Percentiles rank a stretch among this genome's conserved stretches.
These are phyloP conservation scores for Suillus variegatus DNA, from an alignment of 768 basidiomycete species.

Conservation along the genomic window DNA sequence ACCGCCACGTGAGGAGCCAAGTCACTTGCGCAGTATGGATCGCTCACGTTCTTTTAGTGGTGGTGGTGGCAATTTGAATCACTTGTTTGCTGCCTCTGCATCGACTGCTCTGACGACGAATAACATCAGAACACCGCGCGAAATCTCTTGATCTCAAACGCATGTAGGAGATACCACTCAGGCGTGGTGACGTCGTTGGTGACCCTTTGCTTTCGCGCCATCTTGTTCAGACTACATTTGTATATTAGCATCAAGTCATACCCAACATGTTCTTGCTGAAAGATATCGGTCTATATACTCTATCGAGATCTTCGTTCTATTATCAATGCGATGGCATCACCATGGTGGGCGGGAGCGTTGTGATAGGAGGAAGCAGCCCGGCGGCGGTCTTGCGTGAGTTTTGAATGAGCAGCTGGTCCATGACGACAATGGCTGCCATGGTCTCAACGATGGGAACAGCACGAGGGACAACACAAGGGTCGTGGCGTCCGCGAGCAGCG, in stretches of 20 bases:
- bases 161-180: background rate
- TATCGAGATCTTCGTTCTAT: conserved; percentile 4
- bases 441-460: conserved; percentile 98
- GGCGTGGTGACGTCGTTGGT: background rate
- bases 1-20: conserved; percentile 57
- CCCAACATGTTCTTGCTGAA: conserved; percentile 8
- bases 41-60: conserved; percentile 54
- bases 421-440: conserved; percentile 94
- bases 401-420: conserved; percentile 92
- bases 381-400: conserved; percentile 78
- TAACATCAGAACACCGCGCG: conserved; percentile 11
- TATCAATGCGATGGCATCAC: conserved; percentile 54
- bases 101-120: conserved; percentile 53
- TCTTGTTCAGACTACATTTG: conserved; percentile 12
- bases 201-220: conserved; percentile 16
- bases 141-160: background rate
- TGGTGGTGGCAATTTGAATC: conserved; percentile 82
- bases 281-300: background rate
- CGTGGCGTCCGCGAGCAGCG: conserved; percentile 92
- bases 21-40: background rate
- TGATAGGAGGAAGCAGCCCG: conserved; percentile 77
- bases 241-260: conserved; percentile 2
- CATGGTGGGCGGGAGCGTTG: conserved; percentile 94
- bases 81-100: conserved; percentile 61
- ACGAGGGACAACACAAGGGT: conserved; percentile 96